Evolutionary conservation across 2,329 filamentous ascomycete species (phyloP).

Genomic region (Trichoderma atrobrunneum): DNA sequence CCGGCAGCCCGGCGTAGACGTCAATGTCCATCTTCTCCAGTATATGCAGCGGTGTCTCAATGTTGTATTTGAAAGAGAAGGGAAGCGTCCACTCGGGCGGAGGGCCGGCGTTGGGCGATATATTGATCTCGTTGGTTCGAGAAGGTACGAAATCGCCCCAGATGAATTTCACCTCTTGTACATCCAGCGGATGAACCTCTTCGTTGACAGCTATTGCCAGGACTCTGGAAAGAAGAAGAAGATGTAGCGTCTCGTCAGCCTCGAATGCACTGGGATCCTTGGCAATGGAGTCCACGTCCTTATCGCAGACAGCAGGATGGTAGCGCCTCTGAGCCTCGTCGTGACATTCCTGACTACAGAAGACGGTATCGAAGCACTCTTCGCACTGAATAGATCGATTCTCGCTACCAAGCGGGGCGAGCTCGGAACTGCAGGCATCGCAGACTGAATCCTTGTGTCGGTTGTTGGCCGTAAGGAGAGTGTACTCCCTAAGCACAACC

Average conservation of each 20-base stretch:
- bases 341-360: constrained; percentile 60
- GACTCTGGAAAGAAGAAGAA: constrained; percentile 60
- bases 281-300: constrained; percentile 62
- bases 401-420: constrained; percentile 58
- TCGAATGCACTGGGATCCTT: constrained; percentile 61
- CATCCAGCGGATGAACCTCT: constrained; percentile 60
- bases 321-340: constrained; percentile 57
- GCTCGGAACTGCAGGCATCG: constrained; percentile 77
- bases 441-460: constrained; percentile 82
- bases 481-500: constrained; percentile 75
- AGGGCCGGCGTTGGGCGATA: constrained; percentile 53
- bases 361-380: constrained; percentile 64
- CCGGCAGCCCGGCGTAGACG: constrained; percentile 58
- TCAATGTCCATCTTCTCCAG: constrained; percentile 84
- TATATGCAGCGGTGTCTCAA: constrained; percentile 71
- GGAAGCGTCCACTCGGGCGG: constrained; percentile 66
- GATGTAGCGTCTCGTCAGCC: constrained; percentile 59
- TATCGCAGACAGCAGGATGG: constrained; percentile 64
- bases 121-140: constrained; percentile 51
- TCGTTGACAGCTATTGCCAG: constrained; percentile 63
- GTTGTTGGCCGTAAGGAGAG: constrained; percentile 84
- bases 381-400: constrained; percentile 52
- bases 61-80: constrained; percentile 74
- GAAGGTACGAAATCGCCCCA: constrained; percentile 65
- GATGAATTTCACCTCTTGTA: constrained; percentile 63